Base-by-base conservation (phyloP, 257 asterid species). In the Scutellaria baicalensis region DNA sequence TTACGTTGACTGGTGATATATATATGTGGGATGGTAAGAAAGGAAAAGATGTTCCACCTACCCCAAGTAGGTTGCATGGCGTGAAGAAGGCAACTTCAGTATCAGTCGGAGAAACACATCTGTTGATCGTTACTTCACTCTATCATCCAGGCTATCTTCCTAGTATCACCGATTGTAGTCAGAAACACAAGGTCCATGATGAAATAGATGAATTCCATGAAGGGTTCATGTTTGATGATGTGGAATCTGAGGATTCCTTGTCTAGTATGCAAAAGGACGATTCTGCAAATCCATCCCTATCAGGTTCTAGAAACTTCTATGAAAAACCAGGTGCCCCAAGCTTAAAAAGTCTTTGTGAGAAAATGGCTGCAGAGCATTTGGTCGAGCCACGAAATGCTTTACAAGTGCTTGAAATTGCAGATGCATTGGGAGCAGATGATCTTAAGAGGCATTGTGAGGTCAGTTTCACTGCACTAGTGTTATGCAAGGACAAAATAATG, bases 91-190 rank as follows among this genome's bases (percentile, higher is more conserved):
- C 97, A 60, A 88, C 97, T 65, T 84, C 93, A 12, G 87, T 94
- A 58, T 82, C 98, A 49, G 98, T 94, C 69, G 99, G 99, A 56
- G 99, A 94, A 84, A 89, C 99, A 2, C 99, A 94, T 84, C 71
- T 94, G 23, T 75, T 92, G 81, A 75, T 83, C 20, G 76, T 91
- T 67, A 85, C 84, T 79, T 86, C 99, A 27, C 95, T 91, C 67
- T 92, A 88, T 82, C 97, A 91, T 83, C 98, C 99, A 52, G 71
- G 72, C 65, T 88, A 79, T 76, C 77, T 72, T 69, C 79, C 86
- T 57, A 68, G 66, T 50, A 69, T 64, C 35, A 69, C 69, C 58
- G 73, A 63, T 44, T 35, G 64, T 64, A 51, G 75, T 64, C 76
- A 75, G 80, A 80, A 70, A 76, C 77, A 57, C 20, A 75, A 76